Percentiles rank a stretch among this genome's conserved stretches.
These are phyloP conservation scores for Ophiostoma sp. DNA, from an alignment of 2,329 filamentous ascomycete genomes.

Conservation along the genomic window DNA sequence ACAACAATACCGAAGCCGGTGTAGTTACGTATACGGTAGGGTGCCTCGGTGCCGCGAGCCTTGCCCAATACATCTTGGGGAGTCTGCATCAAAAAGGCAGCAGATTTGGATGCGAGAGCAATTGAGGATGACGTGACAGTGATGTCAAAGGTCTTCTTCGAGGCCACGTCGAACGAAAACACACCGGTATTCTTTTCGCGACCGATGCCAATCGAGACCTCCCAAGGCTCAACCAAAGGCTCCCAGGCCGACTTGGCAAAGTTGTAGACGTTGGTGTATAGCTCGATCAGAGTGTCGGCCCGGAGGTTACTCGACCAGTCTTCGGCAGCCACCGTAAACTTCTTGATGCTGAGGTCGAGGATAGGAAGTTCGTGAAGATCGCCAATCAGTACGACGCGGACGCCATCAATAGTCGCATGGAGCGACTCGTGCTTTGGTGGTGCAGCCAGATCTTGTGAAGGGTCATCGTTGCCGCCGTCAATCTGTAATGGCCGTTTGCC, in stretches of 20 bases:
- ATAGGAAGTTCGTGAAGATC: conserved; percentile 94
- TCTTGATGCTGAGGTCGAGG: conserved; percentile 87
- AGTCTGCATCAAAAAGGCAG: conserved; percentile 79
- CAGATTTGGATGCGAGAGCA: conserved; percentile 85
- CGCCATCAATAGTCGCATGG: conserved; percentile 76
- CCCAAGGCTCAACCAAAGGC: conserved; percentile 91
- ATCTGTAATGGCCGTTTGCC: conserved; percentile 10
- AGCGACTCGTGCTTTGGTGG: conserved; percentile 60
- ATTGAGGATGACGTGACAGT: conserved; percentile 92
- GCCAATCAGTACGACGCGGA: conserved; percentile 89
- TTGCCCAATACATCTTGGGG: conserved; percentile 84
- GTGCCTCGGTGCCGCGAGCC: conserved; percentile 82
- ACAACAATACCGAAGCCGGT: conserved; percentile 87
- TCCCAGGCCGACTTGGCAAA: conserved; percentile 99
- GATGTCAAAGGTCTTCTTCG: conserved; percentile 83
- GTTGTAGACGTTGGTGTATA: conserved; percentile 96
- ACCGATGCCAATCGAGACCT: conserved; percentile 82
- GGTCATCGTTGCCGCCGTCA: background rate
- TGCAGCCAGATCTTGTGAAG: background rate
- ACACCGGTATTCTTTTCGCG: conserved; percentile 70
- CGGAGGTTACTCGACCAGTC: conserved; percentile 89
- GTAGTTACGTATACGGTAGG: conserved; percentile 90
- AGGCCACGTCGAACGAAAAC: conserved; percentile 77
- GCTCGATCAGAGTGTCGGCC: conserved; percentile 84
- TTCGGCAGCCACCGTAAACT: conserved; percentile 74